phyloP scores from a whole-genome alignment of 2,329 filamentous ascomycete species.

The Elsinoe fawcettii region DNA sequence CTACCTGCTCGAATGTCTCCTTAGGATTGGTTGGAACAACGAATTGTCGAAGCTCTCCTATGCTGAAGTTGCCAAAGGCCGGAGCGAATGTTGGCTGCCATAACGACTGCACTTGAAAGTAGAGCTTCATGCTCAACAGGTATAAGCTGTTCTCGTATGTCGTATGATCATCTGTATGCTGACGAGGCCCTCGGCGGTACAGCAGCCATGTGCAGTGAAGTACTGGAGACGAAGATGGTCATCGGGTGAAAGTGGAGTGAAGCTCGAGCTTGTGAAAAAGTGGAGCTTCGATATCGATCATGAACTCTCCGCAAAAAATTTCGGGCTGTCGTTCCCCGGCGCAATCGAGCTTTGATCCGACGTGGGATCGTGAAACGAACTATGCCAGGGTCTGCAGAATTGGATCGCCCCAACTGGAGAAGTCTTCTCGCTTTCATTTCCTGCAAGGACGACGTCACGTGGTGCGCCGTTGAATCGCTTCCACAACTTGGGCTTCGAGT shows the following conservation, averaged over 20 bases:
- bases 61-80: not conserved
- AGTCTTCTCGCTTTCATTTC: no score
- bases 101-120: not conserved
- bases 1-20: constrained; percentile 28
- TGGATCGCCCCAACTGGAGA: not conserved
- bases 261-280: constrained; percentile 1
- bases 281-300: not conserved
- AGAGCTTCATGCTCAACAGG: not conserved
- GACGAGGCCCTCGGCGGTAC: no score
- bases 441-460: no score
- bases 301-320: not conserved
- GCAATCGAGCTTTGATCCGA: no score
- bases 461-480: no score
- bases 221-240: no score
- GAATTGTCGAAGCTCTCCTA: constrained; percentile 18
- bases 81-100: not conserved
- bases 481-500: no score
- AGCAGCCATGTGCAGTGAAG: no score
- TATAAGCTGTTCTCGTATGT: no score
- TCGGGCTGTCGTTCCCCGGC: not conserved
- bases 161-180: no score
- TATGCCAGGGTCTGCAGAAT: not conserved
- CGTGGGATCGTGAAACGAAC: constrained; percentile 6
- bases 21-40: constrained; percentile 26
- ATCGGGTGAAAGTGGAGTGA: not conserved